Evolutionary conservation across 768 basidiomycete genomes (phyloP).

Genomic region (Hygrocybe punicea): DNA sequence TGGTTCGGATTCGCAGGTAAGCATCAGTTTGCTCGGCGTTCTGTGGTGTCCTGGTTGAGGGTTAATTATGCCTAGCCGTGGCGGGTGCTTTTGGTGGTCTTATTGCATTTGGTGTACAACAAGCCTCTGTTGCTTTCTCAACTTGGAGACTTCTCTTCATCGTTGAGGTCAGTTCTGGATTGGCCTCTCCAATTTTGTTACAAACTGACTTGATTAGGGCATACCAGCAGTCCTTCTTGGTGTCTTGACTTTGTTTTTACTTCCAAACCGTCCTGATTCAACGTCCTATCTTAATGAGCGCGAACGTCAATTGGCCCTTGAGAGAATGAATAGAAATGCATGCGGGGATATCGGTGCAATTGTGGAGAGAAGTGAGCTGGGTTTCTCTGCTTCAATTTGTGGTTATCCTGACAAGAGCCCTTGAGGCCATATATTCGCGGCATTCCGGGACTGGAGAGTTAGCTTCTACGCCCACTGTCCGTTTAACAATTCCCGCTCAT

Average conservation of each 20-base stretch:
- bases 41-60: too few relatives aligned
- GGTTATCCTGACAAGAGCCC: neutral
- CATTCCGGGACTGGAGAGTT: constrained; percentile 72
- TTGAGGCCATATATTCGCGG: constrained; percentile 58
- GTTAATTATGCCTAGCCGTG: constrained; percentile 40
- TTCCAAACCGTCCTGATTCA: constrained; percentile 72
- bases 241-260: constrained; percentile 47
- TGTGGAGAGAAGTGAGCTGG: constrained; percentile 53
- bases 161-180: constrained; percentile 49
- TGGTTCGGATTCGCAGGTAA: constrained; percentile 72
- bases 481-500: neutral
- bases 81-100: constrained; percentile 85
- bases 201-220: constrained; percentile 41
- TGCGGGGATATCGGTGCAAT: constrained; percentile 63
- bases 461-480: neutral
- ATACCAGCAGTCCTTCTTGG: constrained; percentile 65
- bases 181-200: neutral
- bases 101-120: constrained; percentile 75
- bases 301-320: constrained; percentile 59
- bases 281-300: constrained; percentile 54
- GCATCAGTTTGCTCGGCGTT: too few relatives aligned
- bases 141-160: constrained; percentile 70
- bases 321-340: constrained; percentile 62
- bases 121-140: constrained; percentile 46
- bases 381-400: neutral